Conservation (phyloP, 768 basidiomycete genomes). For the Psilocybe cubensis region DNA sequence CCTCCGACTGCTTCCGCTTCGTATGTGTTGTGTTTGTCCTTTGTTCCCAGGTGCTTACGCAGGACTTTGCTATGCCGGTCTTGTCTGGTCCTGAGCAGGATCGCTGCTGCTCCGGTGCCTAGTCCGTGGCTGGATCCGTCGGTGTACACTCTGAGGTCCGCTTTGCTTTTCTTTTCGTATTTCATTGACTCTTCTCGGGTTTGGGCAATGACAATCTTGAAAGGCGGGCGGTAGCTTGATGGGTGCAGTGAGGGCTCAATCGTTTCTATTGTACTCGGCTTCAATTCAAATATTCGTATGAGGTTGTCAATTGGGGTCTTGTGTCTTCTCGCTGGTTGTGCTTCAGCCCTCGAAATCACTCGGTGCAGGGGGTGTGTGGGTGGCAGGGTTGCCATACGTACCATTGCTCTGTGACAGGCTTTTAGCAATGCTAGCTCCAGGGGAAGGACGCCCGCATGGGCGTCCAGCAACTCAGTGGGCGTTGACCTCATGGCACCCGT, state of each 20-base stretch:
- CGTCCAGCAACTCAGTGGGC: constrained; percentile 9
- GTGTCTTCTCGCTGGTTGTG: too few species aligned
- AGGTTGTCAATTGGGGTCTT: neutral
- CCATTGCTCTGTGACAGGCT: constrained; percentile 3
- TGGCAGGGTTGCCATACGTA: too few species aligned
- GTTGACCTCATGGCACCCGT: constrained; percentile 6
- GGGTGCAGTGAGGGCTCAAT: neutral
- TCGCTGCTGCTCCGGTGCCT: constrained; percentile 25
- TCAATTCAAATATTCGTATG: neutral
- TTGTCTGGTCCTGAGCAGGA: constrained; percentile 2
- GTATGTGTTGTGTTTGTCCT: too few species aligned
- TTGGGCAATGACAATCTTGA: neutral
- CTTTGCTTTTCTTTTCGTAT: too few species aligned
- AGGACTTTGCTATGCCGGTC: too few species aligned
- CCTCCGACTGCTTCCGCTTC: too few species aligned
- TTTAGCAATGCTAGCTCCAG: constrained; percentile 7
- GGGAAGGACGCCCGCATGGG: too few species aligned
- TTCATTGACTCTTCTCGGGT: too few species aligned
- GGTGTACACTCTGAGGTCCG: too few species aligned
- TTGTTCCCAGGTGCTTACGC: too few species aligned
- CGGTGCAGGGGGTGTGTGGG: too few species aligned
- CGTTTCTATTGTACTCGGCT: neutral
- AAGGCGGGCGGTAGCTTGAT: neutral
- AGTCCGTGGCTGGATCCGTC: neutral
- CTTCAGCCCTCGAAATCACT: too few species aligned